phyloP scores from a whole-genome alignment of 2,329 filamentous ascomycete species.

The Colletotrichum lupini region DNA sequence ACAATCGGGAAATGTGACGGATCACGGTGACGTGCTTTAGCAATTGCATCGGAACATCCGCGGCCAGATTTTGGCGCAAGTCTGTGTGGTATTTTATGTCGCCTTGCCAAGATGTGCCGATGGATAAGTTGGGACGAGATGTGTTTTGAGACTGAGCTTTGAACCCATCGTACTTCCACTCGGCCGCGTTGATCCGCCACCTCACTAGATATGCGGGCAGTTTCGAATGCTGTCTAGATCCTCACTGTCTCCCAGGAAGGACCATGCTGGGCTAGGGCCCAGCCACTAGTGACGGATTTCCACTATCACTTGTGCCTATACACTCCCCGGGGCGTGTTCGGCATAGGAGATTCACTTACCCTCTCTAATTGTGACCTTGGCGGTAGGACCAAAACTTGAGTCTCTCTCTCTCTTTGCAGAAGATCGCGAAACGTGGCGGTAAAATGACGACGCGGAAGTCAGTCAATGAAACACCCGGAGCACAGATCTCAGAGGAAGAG shows the following conservation, averaged over 20 bases:
- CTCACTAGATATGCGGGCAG: slow-evolving; percentile 1
- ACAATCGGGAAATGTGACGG: background rate
- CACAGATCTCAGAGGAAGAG: background rate
- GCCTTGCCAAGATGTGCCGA: background rate
- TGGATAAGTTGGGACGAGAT: background rate
- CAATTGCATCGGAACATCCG: background rate
- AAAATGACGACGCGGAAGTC: background rate
- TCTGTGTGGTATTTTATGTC: background rate
- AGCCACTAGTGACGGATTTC: background rate
- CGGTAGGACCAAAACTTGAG: background rate
- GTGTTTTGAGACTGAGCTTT: background rate
- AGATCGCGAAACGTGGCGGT: background rate
- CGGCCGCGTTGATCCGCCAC: background rate
- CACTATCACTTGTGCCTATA: background rate
- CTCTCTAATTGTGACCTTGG: background rate
- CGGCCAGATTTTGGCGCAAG: background rate
- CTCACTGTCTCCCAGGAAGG: background rate
- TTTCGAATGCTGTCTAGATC: background rate
- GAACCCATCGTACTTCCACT: background rate
- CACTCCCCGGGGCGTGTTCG: background rate
- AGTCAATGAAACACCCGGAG: background rate
- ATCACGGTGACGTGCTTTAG: background rate
- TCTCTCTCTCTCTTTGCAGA: background rate
- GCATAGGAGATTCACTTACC: background rate
- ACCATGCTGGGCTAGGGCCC: background rate